Evolutionary conservation across 768 basidiomycete genomes (phyloP).

Genomic region (Boletus bicolor): DNA sequence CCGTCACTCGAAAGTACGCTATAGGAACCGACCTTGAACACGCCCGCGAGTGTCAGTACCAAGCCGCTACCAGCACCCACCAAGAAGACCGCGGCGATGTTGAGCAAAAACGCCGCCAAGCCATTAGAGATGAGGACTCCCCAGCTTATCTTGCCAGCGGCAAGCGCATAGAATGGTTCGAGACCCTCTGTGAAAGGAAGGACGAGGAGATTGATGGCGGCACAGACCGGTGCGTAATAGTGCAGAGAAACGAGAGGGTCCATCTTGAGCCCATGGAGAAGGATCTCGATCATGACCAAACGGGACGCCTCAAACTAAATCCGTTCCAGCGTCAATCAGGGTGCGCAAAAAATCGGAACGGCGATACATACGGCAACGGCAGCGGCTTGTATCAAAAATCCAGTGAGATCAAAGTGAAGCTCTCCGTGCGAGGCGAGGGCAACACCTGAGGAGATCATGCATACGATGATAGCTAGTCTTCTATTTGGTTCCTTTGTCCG

Average conservation of each 20-base stretch:
- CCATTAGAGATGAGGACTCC: constrained; percentile 81
- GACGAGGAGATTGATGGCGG: constrained; percentile 78
- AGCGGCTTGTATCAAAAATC: constrained; percentile 84
- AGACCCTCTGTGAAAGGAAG: constrained; percentile 92
- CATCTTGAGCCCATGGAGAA: constrained; percentile 96
- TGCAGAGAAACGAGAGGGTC: constrained; percentile 93
- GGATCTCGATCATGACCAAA: constrained; percentile 93
- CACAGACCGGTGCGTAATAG: constrained; percentile 96
- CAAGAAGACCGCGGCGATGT: constrained; percentile 92
- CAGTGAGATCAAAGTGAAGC: constrained; percentile 76
- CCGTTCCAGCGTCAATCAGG: background rate
- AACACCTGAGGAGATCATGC: constrained; percentile 89
- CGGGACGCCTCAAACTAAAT: constrained; percentile 86
- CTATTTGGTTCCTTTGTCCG: constrained; percentile 85
- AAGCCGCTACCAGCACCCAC: constrained; percentile 86
- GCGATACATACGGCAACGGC: constrained; percentile 63
- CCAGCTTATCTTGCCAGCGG: constrained; percentile 53
- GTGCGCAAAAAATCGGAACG: background rate
- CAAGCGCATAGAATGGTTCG: constrained; percentile 76
- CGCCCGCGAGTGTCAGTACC: constrained; percentile 89
- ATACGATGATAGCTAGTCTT: constrained; percentile 76
- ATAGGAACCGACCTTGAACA: constrained; percentile 66
- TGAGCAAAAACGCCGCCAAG: constrained; percentile 79
- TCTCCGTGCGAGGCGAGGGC: constrained; percentile 90
- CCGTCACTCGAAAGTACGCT: background rate